A percentile compares a stretch with the other conserved stretches of the same genome.
Evolutionary conservation across 768 basidiomycete species (phyloP).

Genomic region (Gloeopeniophorella convolvens): DNA sequence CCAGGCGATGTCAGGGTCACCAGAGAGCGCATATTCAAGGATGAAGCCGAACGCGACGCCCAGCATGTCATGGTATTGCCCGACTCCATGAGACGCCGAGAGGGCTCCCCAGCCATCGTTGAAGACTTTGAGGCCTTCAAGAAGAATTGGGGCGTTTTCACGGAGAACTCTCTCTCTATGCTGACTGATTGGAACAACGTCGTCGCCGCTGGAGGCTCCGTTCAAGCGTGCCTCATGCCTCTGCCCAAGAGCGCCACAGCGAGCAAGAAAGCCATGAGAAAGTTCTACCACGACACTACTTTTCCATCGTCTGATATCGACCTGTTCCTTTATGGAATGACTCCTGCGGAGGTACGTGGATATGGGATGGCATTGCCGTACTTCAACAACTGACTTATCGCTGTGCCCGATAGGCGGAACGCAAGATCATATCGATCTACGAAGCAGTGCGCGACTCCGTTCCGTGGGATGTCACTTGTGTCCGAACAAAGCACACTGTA

Average conservation of each 20-base stretch:
- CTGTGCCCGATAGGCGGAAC: slow-evolving; percentile 40
- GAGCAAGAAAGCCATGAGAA: slow-evolving; percentile 51
- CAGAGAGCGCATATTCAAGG: slow-evolving; percentile 41
- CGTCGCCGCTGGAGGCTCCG: slow-evolving; percentile 53
- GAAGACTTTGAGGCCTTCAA: slow-evolving; percentile 49
- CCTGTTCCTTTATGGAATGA: slow-evolving; percentile 55
- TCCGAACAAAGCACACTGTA: slow-evolving; percentile 58
- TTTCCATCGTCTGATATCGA: slow-evolving; percentile 61
- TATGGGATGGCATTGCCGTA: neutral
- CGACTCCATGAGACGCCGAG: slow-evolving; percentile 37
- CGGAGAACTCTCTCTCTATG: slow-evolving; percentile 54
- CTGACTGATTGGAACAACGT: slow-evolving; percentile 58
- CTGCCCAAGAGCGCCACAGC: slow-evolving; percentile 41
- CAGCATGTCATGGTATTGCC: slow-evolving; percentile 51
- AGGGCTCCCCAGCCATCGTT: slow-evolving; percentile 46
- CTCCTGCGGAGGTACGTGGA: slow-evolving; percentile 42
- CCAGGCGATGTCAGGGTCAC: slow-evolving; percentile 43
- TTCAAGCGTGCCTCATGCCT: slow-evolving; percentile 51
- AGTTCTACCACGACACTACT: slow-evolving; percentile 46
- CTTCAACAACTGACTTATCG: neutral
- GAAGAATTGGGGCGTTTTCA: slow-evolving; percentile 59
- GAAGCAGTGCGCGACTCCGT: slow-evolving; percentile 60
- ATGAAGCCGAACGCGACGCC: slow-evolving; percentile 38
- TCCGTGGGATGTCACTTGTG: slow-evolving; percentile 63
- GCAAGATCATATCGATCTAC: slow-evolving; percentile 51